Percentiles rank a stretch among this genome's conserved stretches.
Evolutionary conservation across 2,329 filamentous ascomycete species (phyloP).

Genomic region (Penicillium sp.): DNA sequence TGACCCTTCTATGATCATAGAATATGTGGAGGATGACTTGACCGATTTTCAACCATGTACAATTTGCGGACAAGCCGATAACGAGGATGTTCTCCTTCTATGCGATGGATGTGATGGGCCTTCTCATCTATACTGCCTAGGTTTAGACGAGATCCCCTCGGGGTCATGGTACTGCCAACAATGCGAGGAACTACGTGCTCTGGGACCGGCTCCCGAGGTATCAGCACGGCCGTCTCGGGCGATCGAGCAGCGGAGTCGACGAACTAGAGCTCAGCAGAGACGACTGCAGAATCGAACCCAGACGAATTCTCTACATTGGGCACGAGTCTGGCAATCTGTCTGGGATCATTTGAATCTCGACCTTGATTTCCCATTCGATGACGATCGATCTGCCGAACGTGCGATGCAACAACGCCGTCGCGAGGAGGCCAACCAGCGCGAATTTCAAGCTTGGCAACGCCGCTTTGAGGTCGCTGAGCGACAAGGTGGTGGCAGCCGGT

Average conservation of each 20-base stretch:
- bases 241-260: conserved; percentile 48
- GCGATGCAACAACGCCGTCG: conserved; percentile 51
- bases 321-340: conserved; percentile 83
- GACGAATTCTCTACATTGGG: conserved; percentile 58
- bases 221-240: conserved; percentile 30
- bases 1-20: conserved; percentile 66
- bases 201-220: conserved; percentile 39
- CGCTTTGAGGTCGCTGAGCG: conserved; percentile 77
- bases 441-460: conserved; percentile 73
- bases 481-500: conserved; percentile 71
- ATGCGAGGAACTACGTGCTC: conserved; percentile 57
- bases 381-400: conserved; percentile 62
- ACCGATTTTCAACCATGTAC: conserved; percentile 70
- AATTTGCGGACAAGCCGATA: conserved; percentile 75
- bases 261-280: conserved; percentile 48
- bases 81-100: conserved; percentile 80
- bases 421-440: conserved; percentile 53
- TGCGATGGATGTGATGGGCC: conserved; percentile 88
- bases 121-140: conserved; percentile 90
- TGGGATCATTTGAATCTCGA: conserved; percentile 77
- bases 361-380: conserved; percentile 79
- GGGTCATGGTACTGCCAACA: conserved; percentile 90
- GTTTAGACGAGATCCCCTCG: conserved; percentile 70
- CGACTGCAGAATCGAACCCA: conserved; percentile 41
- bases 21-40: conserved; percentile 65